Percentiles rank a stretch among this genome's conserved stretches.
Conservation (phyloP, 202 grass and related monocot genomes). For the Digitaria exilis region DNA sequence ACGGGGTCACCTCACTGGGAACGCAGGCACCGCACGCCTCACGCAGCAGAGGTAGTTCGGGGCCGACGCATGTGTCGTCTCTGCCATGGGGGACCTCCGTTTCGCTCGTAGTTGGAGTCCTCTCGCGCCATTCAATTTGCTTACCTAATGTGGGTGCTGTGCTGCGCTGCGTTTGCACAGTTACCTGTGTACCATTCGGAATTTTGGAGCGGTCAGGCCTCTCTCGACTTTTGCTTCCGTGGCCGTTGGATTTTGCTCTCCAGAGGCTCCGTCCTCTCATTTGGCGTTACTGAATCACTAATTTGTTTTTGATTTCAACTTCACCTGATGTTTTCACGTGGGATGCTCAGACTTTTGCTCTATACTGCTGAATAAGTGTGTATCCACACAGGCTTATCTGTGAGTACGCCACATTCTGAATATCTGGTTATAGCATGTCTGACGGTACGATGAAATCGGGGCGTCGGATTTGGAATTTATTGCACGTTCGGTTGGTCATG, state of each 20-base stretch:
- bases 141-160: constrained; percentile 27
- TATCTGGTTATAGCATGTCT: constrained; percentile 8
- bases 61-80: constrained; percentile 16
- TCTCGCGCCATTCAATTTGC: constrained; percentile 51
- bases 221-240: no score
- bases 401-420: constrained; percentile 15
- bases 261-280: constrained; percentile 19
- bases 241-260: constrained; percentile 17
- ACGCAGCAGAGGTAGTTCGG: background rate
- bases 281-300: constrained; percentile 28
- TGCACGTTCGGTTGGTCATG: background rate
- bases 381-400: background rate
- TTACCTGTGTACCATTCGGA: background rate
- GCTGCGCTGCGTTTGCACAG: background rate
- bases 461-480: constrained; percentile 32
- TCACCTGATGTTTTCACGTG: constrained; percentile 41
- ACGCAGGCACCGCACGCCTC: no score
- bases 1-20: background rate
- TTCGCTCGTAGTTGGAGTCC: background rate
- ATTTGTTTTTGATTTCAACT: constrained; percentile 10
- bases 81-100: constrained; percentile 19
- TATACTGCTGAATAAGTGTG: background rate
- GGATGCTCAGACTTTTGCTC: constrained; percentile 13
- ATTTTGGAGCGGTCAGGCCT: background rate
- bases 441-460: background rate